Evolutionary conservation across 139 green algal species (phyloP), one percentile per base, ranked within the genome.

Genomic region (Mychonastes homosphaera): DNA sequence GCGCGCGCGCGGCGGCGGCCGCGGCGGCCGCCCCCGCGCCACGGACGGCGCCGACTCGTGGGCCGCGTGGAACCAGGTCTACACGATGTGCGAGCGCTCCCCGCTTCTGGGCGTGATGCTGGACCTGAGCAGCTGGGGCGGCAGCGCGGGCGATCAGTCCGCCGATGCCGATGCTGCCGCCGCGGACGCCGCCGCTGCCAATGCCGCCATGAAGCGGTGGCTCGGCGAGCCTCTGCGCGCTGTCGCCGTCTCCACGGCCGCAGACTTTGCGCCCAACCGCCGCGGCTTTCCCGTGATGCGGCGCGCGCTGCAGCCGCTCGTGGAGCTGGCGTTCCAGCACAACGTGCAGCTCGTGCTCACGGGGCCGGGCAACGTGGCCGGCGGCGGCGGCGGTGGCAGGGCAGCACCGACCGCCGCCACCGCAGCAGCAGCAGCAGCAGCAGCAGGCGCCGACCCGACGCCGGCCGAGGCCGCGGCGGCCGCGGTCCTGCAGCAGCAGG

Each of bases 151-250:
- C n/a, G n/a, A n/a, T n/a, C n/a, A n/a, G n/a, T n/a, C n/a, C n/a
- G n/a, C n/a, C n/a, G n/a, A n/a, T n/a, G n/a, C n/a, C n/a, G n/a
- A n/a, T n/a, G n/a, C n/a, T n/a, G n/a, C n/a, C n/a, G n/a, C n/a
- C n/a, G n/a, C n/a, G n/a, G n/a, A n/a, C n/a, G n/a, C n/a, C n/a
- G n/a, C n/a, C n/a, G n/a, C n/a, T n/a, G n/a, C n/a, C n/a, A n/a
- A n/a, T n/a, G n/a, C 33, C 16, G 7, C 23, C 10, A 28, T 91
- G 13, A 18, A 65, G 1, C 77, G 86, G 10, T 96, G 84, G 89
- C 41, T 80, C 13, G 92, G 83, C 2, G 91, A 98, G 79, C 86
- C 86, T 1, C 74, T 97, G 10, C 87, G 82, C 52, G 87, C 85
- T 0, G 54, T 92, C 27, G 54, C 94, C 35, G 53, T 98, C 50